phyloP scores from a whole-genome alignment of 2,329 filamentous ascomycete species.

The Fonsecaea monophora region DNA sequence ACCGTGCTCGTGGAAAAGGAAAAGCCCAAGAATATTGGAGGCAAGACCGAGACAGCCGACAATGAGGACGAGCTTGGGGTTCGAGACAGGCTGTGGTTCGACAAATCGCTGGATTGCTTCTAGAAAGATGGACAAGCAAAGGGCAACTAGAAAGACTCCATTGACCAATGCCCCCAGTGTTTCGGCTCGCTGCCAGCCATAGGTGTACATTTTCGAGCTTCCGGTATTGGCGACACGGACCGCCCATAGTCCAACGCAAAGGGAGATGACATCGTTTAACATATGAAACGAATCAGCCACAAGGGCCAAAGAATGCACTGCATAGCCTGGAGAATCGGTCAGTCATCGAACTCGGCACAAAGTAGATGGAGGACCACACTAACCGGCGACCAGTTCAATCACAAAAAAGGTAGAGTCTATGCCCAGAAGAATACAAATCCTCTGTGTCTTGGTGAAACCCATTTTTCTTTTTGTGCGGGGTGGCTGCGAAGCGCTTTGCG shows the following conservation, averaged over 20 bases:
- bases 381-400: constrained; percentile 79
- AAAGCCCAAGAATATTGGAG: constrained; percentile 87
- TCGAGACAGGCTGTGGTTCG: constrained; percentile 84
- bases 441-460: constrained; percentile 82
- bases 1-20: constrained; percentile 91
- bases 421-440: constrained; percentile 89
- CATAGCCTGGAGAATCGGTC: constrained; percentile 63
- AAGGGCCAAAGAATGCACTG: constrained; percentile 87
- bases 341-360: not conserved
- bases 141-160: constrained; percentile 93
- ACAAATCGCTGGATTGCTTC: constrained; percentile 92
- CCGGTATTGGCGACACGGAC: constrained; percentile 86
- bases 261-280: constrained; percentile 97
- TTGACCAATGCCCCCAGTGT: constrained; percentile 96
- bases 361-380: constrained; percentile 36
- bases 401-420: constrained; percentile 92
- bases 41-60: constrained; percentile 85
- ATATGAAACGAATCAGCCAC: constrained; percentile 99
- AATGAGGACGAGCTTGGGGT: constrained; percentile 85
- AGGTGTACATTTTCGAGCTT: constrained; percentile 90
- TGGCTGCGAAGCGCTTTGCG: constrained; percentile 18
- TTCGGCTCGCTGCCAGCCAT: constrained; percentile 97
- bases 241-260: constrained; percentile 92
- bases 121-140: constrained; percentile 95
- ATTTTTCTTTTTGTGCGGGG: constrained; percentile 26